Percentiles rank a stretch among this genome's conserved stretches.
Evolutionary conservation across 371 early-diverging fungal species (phyloP).

Genomic region (Catenaria anguillulae): DNA sequence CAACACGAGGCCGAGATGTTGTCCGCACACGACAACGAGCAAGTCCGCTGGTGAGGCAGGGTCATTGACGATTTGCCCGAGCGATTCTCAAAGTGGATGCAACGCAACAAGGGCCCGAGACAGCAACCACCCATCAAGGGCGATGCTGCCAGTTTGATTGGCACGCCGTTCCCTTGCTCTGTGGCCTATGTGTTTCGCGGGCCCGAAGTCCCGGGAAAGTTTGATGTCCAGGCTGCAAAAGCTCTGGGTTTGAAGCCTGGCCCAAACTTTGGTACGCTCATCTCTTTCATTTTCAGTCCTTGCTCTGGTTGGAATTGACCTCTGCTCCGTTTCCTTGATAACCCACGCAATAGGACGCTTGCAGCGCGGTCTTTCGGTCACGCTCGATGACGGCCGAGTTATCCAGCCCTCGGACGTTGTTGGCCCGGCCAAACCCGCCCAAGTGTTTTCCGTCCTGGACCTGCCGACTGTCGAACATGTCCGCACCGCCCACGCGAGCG

Average conservation of each 20-base stretch:
- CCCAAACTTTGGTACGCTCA: constrained; percentile 37
- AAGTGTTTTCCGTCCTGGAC: constrained; percentile 68
- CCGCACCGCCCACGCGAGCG: constrained; percentile 23
- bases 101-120: constrained; percentile 5
- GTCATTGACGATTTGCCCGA: background rate
- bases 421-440: constrained; percentile 36
- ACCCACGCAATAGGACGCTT: constrained; percentile 28
- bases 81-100: constrained; percentile 10
- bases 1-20: background rate
- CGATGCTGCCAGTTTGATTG: background rate
- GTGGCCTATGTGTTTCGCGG: constrained; percentile 54
- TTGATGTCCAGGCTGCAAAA: constrained; percentile 52
- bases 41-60: constrained; percentile 17
- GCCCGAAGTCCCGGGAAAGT: constrained; percentile 62
- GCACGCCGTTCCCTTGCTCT: constrained; percentile 24
- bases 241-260: constrained; percentile 64
- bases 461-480: constrained; percentile 57
- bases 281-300: no score
- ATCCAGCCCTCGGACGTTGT: constrained; percentile 60
- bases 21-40: constrained; percentile 38
- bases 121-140: no score
- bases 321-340: background rate
- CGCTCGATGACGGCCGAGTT: constrained; percentile 45
- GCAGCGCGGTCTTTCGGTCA: constrained; percentile 49
- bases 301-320: no score